Evolutionary conservation across 208 protist species (phyloP).

Genomic region (Crithidia fasciculata): DNA sequence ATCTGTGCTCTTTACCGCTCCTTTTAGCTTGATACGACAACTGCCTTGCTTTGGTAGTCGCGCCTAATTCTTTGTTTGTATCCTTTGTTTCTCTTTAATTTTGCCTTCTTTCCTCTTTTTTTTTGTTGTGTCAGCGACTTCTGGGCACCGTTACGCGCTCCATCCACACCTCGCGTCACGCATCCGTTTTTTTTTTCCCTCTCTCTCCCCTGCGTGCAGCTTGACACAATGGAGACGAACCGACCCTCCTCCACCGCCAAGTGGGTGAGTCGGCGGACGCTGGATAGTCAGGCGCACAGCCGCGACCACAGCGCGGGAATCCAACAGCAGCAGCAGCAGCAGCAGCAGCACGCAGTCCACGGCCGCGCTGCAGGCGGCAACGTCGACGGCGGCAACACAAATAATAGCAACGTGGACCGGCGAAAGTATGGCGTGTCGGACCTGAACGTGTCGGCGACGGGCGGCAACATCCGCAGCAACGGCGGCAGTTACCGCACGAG

Average conservation of each 20-base stretch:
- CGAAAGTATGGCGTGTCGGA: constrained; percentile 22
- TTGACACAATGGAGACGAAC: constrained; percentile 21
- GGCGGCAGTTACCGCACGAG: constrained; percentile 8
- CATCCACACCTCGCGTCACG: no score
- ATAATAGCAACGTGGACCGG: constrained; percentile 10
- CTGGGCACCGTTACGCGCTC: background rate
- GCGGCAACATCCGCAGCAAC: constrained; percentile 5
- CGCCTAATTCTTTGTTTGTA: background rate
- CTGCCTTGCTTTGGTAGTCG: background rate
- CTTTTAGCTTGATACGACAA: no score
- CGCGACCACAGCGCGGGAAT: constrained; percentile 23
- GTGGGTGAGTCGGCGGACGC: constrained; percentile 35
- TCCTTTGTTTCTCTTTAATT: background rate
- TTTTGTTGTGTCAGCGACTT: background rate
- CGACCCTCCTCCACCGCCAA: constrained; percentile 18
- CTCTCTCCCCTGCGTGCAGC: background rate
- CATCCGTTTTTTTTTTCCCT: background rate
- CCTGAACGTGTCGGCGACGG: background rate
- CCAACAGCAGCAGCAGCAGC: constrained; percentile 3
- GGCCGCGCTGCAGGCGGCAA: constrained; percentile 14
- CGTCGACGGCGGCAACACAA: constrained; percentile 17
- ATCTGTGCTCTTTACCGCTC: no score
- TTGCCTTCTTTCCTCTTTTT: constrained; percentile 5
- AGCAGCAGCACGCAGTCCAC: background rate
- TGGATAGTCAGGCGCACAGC: constrained; percentile 34